Base-by-base conservation (phyloP, 306 rosid genomes). In the Malus sieversii region DNA sequence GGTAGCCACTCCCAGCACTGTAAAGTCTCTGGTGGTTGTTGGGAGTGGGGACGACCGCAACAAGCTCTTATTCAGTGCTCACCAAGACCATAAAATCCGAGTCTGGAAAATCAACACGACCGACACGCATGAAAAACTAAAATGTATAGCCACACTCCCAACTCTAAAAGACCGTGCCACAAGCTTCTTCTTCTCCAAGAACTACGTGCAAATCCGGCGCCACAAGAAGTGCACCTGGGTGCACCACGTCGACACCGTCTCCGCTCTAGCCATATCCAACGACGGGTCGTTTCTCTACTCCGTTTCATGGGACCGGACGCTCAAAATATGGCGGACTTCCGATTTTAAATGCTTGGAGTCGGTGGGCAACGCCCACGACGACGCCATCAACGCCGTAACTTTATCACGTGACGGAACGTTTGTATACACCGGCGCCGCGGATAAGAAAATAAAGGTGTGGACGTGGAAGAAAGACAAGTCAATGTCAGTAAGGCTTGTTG, bases 171-270 rank as follows among this genome's bases (percentile, higher is more conserved):
- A 92, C 42, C 87, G 96, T 0, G 3, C 88, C 12, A 65, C 84
- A 0, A 71, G 80, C 68, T 9, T 85, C 2, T 85, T 92, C 65
- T 79, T 71, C 0, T 78, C 91, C 29, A 87, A 84, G 60, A 85
- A 87, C 84, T 87, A 90, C 65, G 84, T 92, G 0, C 61, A 83
- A 71, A 74, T 90, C 4, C 86, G 90, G 15, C 75, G 90, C 32
- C 93, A 92, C 86, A 89, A 86, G 82, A 85, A 86, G 68, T 30
- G 62, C 77, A 89, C 96, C 74, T 92, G 96, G 96, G 93, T 90
- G 13, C 87, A 92, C 55, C 96, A 92, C 83, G 83, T 79, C 25
- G 97, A 90, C 81, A 32, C 93, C 0, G 90, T 92, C 13, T 92
- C 97, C 1, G 87, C 88, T 3, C 85, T 92, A 7, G 85, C 89